Evolutionary conservation across 2,329 filamentous ascomycete genomes (phyloP).

Genomic region (Ramichloridium luteum): DNA sequence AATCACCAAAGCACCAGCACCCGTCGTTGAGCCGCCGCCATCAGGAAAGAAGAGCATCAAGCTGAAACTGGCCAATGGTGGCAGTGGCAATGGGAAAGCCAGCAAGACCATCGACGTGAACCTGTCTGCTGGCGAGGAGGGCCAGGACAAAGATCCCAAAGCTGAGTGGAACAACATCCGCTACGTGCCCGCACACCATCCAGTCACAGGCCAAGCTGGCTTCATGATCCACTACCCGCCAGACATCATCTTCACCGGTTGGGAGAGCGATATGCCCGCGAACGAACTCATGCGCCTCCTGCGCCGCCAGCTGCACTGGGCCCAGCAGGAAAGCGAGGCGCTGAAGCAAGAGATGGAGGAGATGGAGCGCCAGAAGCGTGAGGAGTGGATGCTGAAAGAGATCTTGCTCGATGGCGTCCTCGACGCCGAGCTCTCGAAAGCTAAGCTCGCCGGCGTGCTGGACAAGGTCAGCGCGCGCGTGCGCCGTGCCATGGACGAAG

Average conservation of each 20-base stretch:
- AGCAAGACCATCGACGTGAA: constrained; percentile 15
- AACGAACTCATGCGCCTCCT: constrained; percentile 53
- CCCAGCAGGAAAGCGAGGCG: constrained; percentile 51
- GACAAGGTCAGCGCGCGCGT: constrained; percentile 23
- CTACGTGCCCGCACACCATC: constrained; percentile 47
- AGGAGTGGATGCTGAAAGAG: constrained; percentile 72
- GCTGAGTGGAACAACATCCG: constrained; percentile 43
- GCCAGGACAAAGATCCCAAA: constrained; percentile 21
- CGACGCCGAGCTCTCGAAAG: constrained; percentile 51
- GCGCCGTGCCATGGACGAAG: constrained; percentile 25
- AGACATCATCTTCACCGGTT: constrained; percentile 49
- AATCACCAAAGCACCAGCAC: constrained; percentile 59
- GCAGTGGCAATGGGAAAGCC: constrained; percentile 7
- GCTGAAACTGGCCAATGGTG: constrained; percentile 30
- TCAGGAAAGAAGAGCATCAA: constrained; percentile 33
- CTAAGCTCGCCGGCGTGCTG: constrained; percentile 23
- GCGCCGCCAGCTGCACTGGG: constrained; percentile 58
- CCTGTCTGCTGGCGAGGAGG: constrained; percentile 17
- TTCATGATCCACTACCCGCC: constrained; percentile 41
- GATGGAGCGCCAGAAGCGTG: constrained; percentile 54
- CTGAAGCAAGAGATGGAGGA: constrained; percentile 53
- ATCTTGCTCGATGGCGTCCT: constrained; percentile 63
- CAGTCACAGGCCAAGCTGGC: constrained; percentile 41
- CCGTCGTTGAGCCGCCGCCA: constrained; percentile 51
- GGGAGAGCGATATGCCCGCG: constrained; percentile 54